Conservation (phyloP, 768 basidiomycete species). For the Boletus reticuloceps region DNA sequence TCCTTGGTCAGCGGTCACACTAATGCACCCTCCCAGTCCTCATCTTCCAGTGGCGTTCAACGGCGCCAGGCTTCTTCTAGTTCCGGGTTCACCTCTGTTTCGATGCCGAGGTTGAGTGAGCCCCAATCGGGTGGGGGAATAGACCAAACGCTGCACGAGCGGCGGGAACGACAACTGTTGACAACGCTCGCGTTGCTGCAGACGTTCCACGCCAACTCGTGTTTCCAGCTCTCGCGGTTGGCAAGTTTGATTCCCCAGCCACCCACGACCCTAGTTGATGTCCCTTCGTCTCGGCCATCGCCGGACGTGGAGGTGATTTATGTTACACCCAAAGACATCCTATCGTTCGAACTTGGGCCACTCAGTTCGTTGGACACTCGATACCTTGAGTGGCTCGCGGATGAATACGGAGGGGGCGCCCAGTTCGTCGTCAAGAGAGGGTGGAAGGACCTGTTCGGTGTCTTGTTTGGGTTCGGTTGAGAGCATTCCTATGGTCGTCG, state of each 20-base stretch:
- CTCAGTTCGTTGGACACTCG: slow-evolving; percentile 67
- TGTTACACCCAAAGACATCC: slow-evolving; percentile 60
- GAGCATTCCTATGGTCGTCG: too few species aligned
- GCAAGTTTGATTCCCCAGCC: slow-evolving; percentile 25
- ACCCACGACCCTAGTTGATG: neutral
- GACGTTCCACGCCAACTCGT: slow-evolving; percentile 65
- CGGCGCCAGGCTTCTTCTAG: slow-evolving; percentile 34
- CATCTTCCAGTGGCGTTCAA: slow-evolving; percentile 31
- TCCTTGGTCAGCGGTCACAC: slow-evolving; percentile 38
- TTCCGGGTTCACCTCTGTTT: slow-evolving; percentile 17
- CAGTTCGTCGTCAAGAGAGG: slow-evolving; percentile 40
- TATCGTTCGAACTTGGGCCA: slow-evolving; percentile 70
- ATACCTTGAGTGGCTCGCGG: slow-evolving; percentile 76
- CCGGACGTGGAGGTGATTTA: slow-evolving; percentile 34
- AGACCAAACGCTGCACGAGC: slow-evolving; percentile 20
- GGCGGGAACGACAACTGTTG: slow-evolving; percentile 35
- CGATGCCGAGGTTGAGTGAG: slow-evolving; percentile 30
- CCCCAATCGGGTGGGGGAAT: slow-evolving; percentile 3
- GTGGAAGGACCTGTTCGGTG: slow-evolving; percentile 46
- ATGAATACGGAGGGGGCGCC: slow-evolving; percentile 55
- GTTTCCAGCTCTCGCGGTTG: slow-evolving; percentile 52
- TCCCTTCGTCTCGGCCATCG: neutral
- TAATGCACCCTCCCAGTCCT: slow-evolving; percentile 28
- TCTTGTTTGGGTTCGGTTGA: slow-evolving; percentile 43
- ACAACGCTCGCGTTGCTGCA: slow-evolving; percentile 61